phyloP scores from a whole-genome alignment of 176 grass and related monocot genomes.

The Eleusine indica region DNA sequence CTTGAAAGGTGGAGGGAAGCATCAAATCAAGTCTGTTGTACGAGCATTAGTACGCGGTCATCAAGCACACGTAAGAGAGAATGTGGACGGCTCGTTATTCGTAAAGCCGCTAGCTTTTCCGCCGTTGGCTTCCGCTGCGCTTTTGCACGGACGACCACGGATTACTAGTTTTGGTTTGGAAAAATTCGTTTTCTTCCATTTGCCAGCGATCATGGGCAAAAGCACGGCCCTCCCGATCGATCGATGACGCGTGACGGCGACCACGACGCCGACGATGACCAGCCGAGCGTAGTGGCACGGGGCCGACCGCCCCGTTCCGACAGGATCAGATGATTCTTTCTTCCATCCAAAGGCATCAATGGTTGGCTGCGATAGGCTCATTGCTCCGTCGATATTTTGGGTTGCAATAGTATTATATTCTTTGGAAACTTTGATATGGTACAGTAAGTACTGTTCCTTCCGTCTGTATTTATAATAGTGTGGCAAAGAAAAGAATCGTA shows the following conservation, averaged over 20 bases:
- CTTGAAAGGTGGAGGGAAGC: constrained; percentile 8
- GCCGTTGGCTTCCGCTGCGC: not conserved
- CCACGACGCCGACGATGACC: no score
- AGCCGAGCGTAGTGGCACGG: no score
- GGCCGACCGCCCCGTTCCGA: not conserved
- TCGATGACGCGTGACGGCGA: not conserved
- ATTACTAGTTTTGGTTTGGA: not conserved
- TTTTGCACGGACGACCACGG: not conserved
- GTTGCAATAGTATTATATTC: no score
- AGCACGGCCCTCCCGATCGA: no score
- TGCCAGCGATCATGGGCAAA: not conserved
- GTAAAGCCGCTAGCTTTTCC: not conserved
- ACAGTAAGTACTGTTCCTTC: not conserved
- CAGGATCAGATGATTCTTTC: constrained; percentile 27
- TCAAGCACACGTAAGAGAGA: not conserved
- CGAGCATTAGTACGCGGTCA: not conserved
- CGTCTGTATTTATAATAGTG: not conserved
- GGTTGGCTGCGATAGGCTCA: not conserved
- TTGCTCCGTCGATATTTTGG: not conserved
- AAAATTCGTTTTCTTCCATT: not conserved
- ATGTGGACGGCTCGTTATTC: not conserved
- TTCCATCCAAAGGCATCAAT: not conserved
- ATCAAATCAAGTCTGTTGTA: not conserved
- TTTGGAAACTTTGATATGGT: not conserved
- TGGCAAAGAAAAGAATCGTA: not conserved